Percentiles rank a stretch among this genome's conserved stretches.
Conservation (phyloP, 352 stramenopile genomes). For the Plasmopara viticola region DNA sequence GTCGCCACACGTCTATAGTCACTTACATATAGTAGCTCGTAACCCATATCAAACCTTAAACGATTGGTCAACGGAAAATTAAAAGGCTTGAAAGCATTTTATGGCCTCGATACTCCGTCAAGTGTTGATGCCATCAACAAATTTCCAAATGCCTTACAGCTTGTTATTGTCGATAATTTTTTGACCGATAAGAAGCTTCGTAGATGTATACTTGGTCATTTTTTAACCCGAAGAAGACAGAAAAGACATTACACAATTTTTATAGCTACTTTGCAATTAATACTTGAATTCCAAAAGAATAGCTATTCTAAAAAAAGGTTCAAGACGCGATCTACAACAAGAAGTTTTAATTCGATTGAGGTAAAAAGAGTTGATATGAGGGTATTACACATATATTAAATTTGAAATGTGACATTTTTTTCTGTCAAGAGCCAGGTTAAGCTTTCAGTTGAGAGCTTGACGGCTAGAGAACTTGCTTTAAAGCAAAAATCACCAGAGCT, state of each 20-base stretch:
- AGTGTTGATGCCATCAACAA: too few relatives aligned
- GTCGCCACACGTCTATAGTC: background rate
- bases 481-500: too few relatives aligned
- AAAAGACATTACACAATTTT: background rate
- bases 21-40: background rate
- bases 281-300: background rate
- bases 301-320: background rate
- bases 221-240: background rate
- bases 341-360: background rate
- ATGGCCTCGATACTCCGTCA: too few relatives aligned
- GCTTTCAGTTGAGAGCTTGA: too few relatives aligned
- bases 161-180: background rate
- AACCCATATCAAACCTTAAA: too few relatives aligned
- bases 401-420: conserved; percentile 9
- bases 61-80: too few relatives aligned
- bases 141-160: too few relatives aligned
- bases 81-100: too few relatives aligned
- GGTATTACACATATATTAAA: conserved; percentile 6
- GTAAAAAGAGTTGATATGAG: conserved; percentile 1
- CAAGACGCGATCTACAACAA: background rate
- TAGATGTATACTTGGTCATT: background rate
- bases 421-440: conserved; percentile 4
- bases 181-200: background rate
- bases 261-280: background rate
- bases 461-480: too few relatives aligned